Base-by-base conservation (phyloP, 164 flowering plant genomes). In the Berberis thunbergii region DNA sequence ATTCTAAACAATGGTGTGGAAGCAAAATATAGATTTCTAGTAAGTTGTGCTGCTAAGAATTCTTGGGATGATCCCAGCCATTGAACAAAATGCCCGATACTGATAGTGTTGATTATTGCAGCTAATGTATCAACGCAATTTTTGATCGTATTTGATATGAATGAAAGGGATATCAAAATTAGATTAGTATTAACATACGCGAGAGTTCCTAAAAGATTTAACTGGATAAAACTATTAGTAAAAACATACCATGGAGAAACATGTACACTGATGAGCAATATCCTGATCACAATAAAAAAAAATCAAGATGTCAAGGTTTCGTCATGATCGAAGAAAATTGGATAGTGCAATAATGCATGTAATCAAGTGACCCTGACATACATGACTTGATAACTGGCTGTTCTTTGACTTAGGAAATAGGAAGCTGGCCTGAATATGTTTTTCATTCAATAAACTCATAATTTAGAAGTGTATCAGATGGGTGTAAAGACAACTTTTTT, bases 11-110 rank as follows among this genome's bases (percentile, higher is more conserved):
- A 91, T 70, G 63, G 98, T 63, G 38, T n/a, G n/a, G 96, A 56
- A 26, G 69, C 65, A 65, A 91, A 88, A 64, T 94, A 94, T 13
- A 94, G 87, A 8, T 62, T 74, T 0, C 96, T 89, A 7, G 98
- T 94, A 62, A 91, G 72, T 0, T n/a, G n/a, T n/a, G n/a, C n/a
- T n/a, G 87, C 83, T 57, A 94, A 74, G 76, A 94, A 94, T 42
- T 97, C 96, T 61, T 91, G 95, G 65, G 91, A 94, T 3, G 98
- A 94, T 67, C 98, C 98, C 45, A 91, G 73, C 97, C 98, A 91
- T 53, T 94, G 86, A 7, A 94, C 97, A 68, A 94, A 94, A 70
- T 84, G 86, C 40, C 97, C 98, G 0, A 97, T 86, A 49, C 97
- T 95, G 38, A 91, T 86, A 6, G 97, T 94, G 77, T 97, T 94